Base-by-base conservation (phyloP, 2,329 filamentous ascomycete genomes). In the Fusarium beomiforme region DNA sequence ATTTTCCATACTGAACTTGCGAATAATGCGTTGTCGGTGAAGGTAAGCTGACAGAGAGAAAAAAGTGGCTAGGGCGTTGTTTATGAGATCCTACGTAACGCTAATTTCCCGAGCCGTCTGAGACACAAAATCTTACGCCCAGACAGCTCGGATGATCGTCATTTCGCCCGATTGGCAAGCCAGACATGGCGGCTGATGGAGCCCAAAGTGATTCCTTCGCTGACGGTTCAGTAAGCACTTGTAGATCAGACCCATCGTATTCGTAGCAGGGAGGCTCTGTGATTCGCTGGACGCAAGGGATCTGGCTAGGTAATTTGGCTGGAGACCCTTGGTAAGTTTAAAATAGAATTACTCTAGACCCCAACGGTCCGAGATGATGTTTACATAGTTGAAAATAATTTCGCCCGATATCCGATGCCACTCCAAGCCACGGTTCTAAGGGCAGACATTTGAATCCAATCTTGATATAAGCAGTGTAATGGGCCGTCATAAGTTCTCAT, bases 221-320 rank as follows among this genome's bases (percentile, higher is more conserved):
- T 8, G 46, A 13, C 12, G n/a, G n/a, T n/a, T n/a, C n/a, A 10
- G 47, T 50, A 36, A 50, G 31, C 47, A 51, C 47, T 51, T 51
- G 47, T 51, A 16, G 33, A 37, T 51, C 13, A 39, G 11, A 23
- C 19, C 49, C 33, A n/a, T 39, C 34, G 31, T 51, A 51, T 51
- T 53, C 49, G 49, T 9, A 39, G 33, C 5, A 2, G 33, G n/a
- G 17, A 39, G 16, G 36, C 10, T 37, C 13, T 34, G 33, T 14
- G 7, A 29, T 29, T 29, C 29, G 29, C 4, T 29, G 11, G 29
- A 29, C 29, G 8, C 29, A 8, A 34, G 4, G 17, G 29, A 34
- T 50, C 21, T 34, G 31, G 33, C 3, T 34, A 34, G 13, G 33
- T 34, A 34, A 34, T 8, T 11, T 17, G 29, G 8, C 12, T 21